phyloP scores from a whole-genome alignment of 2,329 filamentous ascomycete genomes.

The Alternaria brassicae region DNA sequence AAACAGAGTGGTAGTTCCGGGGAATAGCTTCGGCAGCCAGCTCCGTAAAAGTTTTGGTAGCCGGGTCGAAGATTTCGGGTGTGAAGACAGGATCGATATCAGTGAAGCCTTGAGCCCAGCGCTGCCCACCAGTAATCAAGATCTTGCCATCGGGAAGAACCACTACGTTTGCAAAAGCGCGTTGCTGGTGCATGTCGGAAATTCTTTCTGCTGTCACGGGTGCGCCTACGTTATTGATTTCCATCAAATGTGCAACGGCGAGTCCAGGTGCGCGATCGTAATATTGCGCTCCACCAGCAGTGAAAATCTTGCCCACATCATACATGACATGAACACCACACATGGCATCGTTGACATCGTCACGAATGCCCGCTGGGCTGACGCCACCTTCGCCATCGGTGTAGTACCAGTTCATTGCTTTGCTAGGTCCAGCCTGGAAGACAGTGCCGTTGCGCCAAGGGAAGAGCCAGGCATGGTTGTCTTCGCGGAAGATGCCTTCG shows the following conservation, averaged over 20 bases:
- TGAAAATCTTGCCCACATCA: conserved; percentile 50
- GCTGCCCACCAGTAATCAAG: conserved; percentile 32
- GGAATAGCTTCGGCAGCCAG: conserved; percentile 23
- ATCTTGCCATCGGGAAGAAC: conserved; percentile 35
- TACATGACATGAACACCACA: conserved; percentile 59
- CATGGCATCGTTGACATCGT: conserved; percentile 41
- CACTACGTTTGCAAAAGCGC: conserved; percentile 29
- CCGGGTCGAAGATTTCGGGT: conserved; percentile 32
- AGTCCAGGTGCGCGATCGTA: conserved; percentile 19
- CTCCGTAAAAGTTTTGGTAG: conserved; percentile 23
- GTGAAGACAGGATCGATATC: conserved; percentile 22
- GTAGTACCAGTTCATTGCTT: conserved; percentile 63
- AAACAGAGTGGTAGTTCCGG: conserved; percentile 33
- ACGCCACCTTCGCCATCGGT: conserved; percentile 53
- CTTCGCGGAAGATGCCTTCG: conserved; percentile 23
- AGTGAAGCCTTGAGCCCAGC: conserved; percentile 21
- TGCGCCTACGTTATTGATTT: conserved; percentile 24
- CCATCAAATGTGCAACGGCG: conserved; percentile 23
- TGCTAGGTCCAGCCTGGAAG: conserved; percentile 62
- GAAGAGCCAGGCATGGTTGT: conserved; percentile 35
- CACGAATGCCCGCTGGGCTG: conserved; percentile 52
- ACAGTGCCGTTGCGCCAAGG: conserved; percentile 40
- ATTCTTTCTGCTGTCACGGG: conserved; percentile 18
- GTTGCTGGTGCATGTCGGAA: conserved; percentile 21
- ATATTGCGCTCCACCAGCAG: conserved; percentile 31